Base-by-base conservation (phyloP, 768 basidiomycete genomes). In the Stropharia rugosoannulata region DNA sequence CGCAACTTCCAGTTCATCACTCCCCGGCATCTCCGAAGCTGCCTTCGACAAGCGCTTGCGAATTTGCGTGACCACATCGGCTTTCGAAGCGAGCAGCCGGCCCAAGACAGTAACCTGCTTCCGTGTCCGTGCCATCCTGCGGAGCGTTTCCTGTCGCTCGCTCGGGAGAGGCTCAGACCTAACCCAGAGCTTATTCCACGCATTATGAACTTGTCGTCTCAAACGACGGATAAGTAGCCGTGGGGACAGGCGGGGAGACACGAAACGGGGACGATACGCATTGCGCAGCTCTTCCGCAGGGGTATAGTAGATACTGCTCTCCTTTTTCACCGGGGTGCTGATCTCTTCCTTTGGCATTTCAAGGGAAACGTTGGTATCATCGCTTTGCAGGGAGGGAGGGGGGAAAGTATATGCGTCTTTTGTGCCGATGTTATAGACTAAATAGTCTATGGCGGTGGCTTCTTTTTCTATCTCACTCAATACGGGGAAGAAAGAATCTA, bases 401-500 rank as follows among this genome's bases (percentile, higher is more conserved):
- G 50, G 35, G 8, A 51, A 15, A 37, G 38, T 45, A 27, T 36
- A 41, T 1, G 56, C 48, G 6, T 59, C 59, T 4, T 42, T 11
- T 16, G 39, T 46, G 22, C 59, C 49, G 39, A 59, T 51, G 12
- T 75, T 66, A 62, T 82, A 83, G 15, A 95, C 84, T 38, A 90
- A 69, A 11, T 82, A 76, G 63, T 95, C 93, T 51, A 95, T 86
- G 15, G 82, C 82, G 56, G 84, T 78, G 2, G 93, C 87, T 65
- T 96, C 95, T 45, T 77, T 78, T 64, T 92, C 92, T 37, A 97
- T 87, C 56, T 86, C 84, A 59, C 86, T 81, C 56, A 95, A 74
- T 56, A 93, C 79, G 1, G 93, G 93, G 68, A 94, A 93, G 72
- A 95, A 95, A 0, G 91, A 88, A 66, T 98, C 95, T 18, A 98